These are phyloP conservation scores for Clonostachys rosea DNA, from an alignment of 2,329 filamentous ascomycete species.

Conservation along the genomic window DNA sequence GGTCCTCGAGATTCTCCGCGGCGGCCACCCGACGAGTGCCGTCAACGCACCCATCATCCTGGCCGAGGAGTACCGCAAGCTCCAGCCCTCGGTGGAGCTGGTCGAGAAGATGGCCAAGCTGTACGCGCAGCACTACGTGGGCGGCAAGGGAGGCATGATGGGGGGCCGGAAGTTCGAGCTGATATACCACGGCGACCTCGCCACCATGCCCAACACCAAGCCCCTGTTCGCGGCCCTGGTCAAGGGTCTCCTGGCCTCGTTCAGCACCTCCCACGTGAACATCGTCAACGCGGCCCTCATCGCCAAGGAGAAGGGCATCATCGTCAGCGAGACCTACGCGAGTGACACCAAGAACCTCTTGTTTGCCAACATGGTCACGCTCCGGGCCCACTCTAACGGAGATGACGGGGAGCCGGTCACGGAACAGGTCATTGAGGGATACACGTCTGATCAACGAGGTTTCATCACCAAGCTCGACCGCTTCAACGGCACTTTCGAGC, in stretches of 20 bases:
- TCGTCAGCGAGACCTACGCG: slow-evolving; percentile 69
- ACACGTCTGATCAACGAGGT: slow-evolving; percentile 56
- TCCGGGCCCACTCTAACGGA: slow-evolving; percentile 45
- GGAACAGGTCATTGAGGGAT: slow-evolving; percentile 56
- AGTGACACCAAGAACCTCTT: slow-evolving; percentile 52
- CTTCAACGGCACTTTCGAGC: slow-evolving; percentile 70
- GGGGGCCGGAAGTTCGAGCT: slow-evolving; percentile 70
- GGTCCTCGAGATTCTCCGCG: slow-evolving; percentile 67
- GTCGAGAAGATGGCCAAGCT: slow-evolving; percentile 76
- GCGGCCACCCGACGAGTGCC: slow-evolving; percentile 68
- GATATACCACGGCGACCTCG: slow-evolving; percentile 71
- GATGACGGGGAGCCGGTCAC: slow-evolving; percentile 7
- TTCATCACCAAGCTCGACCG: slow-evolving; percentile 71
- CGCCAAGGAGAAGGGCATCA: slow-evolving; percentile 71
- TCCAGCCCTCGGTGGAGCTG: slow-evolving; percentile 72
- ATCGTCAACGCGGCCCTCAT: slow-evolving; percentile 78
- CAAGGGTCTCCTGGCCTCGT: slow-evolving; percentile 68
- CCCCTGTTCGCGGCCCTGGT: slow-evolving; percentile 75
- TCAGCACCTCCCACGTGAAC: slow-evolving; percentile 69
- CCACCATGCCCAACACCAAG: slow-evolving; percentile 67
- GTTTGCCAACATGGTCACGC: slow-evolving; percentile 67
- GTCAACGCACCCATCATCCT: slow-evolving; percentile 81
- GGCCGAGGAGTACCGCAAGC: slow-evolving; percentile 72
- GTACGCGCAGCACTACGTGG: slow-evolving; percentile 71
- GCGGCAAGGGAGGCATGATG: slow-evolving; percentile 32